Conservation (phyloP, 352 stramenopile genomes). For the Globisporangium iwayamae region DNA sequence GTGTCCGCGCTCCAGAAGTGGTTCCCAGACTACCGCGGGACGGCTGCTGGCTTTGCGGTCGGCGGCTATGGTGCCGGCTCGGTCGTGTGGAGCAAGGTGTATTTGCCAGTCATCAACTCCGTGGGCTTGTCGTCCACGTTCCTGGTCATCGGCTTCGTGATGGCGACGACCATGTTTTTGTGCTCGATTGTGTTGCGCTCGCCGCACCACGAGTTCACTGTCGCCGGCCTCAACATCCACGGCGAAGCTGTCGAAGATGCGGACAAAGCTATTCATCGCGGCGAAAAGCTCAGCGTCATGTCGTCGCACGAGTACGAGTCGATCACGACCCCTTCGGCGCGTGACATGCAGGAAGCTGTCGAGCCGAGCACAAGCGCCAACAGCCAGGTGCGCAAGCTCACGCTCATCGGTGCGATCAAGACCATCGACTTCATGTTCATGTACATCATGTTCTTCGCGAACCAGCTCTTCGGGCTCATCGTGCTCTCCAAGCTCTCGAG, state of each 20-base stretch:
- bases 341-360: conserved; percentile 28
- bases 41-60: conserved; percentile 64
- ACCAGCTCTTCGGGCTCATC: conserved; percentile 62
- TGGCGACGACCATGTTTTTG: conserved; percentile 33
- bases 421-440: conserved; percentile 58
- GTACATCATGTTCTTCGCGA: conserved; percentile 67
- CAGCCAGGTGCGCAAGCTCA: conserved; percentile 43
- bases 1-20: conserved; percentile 75
- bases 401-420: conserved; percentile 49
- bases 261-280: conserved; percentile 27
- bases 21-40: conserved; percentile 74
- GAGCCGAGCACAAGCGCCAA: conserved; percentile 28
- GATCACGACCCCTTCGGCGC: conserved; percentile 28
- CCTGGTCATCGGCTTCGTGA: conserved; percentile 41
- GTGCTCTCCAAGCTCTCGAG: conserved; percentile 56
- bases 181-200: conserved; percentile 43
- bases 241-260: conserved; percentile 37
- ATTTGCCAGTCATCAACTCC: conserved; percentile 44
- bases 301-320: conserved; percentile 46
- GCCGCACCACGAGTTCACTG: conserved; percentile 43
- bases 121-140: conserved; percentile 39
- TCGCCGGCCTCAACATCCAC: conserved; percentile 59
- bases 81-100: conserved; percentile 64
- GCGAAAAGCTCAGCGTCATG: conserved; percentile 42
- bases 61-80: conserved; percentile 58